A percentile compares a stretch with the other conserved stretches of the same genome.
Conservation (phyloP, 2,329 filamentous ascomycete species). For the Ophiostoma perfectum region DNA sequence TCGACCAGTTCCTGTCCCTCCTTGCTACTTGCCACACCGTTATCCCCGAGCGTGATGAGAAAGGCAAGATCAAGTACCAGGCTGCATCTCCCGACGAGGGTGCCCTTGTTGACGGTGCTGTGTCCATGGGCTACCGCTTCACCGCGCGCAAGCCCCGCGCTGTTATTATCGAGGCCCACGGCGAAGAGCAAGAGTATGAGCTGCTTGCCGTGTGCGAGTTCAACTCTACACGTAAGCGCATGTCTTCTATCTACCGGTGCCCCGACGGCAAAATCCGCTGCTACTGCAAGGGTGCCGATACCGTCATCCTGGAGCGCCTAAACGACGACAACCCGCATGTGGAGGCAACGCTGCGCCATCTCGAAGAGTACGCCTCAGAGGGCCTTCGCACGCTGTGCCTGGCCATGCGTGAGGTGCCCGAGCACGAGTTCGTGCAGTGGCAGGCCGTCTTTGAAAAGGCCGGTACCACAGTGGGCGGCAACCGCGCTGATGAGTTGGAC, state of each 20-base stretch:
- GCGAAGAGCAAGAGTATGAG: constrained; percentile 74
- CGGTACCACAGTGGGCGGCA: constrained; percentile 83
- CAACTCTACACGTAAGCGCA: constrained; percentile 94
- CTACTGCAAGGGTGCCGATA: constrained; percentile 96
- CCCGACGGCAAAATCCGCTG: constrained; percentile 91
- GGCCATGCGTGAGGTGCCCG: constrained; percentile 86
- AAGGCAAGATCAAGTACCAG: constrained; percentile 90
- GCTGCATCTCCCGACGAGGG: constrained; percentile 96
- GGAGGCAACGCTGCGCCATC: constrained; percentile 82
- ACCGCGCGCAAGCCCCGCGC: constrained; percentile 81
- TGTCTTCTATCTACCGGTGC: constrained; percentile 96
- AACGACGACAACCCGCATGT: constrained; percentile 77
- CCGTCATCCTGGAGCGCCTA: constrained; percentile 89
- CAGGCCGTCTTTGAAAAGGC: constrained; percentile 79
- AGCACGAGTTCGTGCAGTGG: constrained; percentile 87
- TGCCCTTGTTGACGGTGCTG: constrained; percentile 88
- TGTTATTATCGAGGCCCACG: constrained; percentile 75
- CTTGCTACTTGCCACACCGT: constrained; percentile 93
- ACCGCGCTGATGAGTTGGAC: constrained; percentile 88
- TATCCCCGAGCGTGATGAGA: constrained; percentile 81
- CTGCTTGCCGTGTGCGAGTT: constrained; percentile 97
- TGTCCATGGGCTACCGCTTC: constrained; percentile 81
- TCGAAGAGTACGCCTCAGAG: constrained; percentile 98
- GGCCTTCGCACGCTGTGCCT: constrained; percentile 91
- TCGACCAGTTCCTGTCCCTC: constrained; percentile 79